phyloP scores from a whole-genome alignment of 805 yeast genomes.

The Scheffersomyces lignosus region DNA sequence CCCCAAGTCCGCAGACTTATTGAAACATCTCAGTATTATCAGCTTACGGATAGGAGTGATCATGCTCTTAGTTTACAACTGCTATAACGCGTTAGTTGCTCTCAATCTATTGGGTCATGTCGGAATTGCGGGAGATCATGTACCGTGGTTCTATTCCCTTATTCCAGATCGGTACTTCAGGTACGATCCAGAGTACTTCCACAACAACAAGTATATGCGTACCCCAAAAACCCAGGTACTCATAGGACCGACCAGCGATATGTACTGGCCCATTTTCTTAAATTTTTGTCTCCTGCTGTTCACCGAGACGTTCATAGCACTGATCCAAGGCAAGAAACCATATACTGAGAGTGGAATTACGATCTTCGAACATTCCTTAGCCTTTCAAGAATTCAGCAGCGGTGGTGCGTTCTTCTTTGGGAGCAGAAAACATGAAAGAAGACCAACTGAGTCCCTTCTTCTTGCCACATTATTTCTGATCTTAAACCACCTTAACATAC shows the following conservation, averaged over 20 bases:
- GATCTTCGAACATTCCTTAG: constrained; percentile 71
- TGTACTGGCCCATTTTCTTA: constrained; percentile 59
- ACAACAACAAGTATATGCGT: constrained; percentile 26
- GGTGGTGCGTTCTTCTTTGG: constrained; percentile 25
- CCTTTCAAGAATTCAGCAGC: constrained; percentile 69
- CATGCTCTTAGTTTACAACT: constrained; percentile 22
- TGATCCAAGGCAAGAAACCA: constrained; percentile 54
- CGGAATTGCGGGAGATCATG: constrained; percentile 5
- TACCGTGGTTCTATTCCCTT: constrained; percentile 11
- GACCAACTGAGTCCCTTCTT: constrained; percentile 55
- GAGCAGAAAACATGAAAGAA: constrained; percentile 13
- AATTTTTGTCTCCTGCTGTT: constrained; percentile 62
- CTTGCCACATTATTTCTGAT: constrained; percentile 56
- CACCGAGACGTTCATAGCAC: constrained; percentile 63
- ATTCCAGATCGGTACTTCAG: constrained; percentile 19
- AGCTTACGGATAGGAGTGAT: constrained; percentile 31
- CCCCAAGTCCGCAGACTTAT: constrained; percentile 12
- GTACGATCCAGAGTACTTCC: constrained; percentile 22
- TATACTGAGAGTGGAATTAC: constrained; percentile 68
- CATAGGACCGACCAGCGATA: constrained; percentile 51
- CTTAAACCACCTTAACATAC: constrained; percentile 59
- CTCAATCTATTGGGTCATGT: constrained; percentile 26
- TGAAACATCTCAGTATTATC: constrained; percentile 20
- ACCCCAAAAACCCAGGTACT: constrained; percentile 27
- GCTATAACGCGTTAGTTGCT: constrained; percentile 29